Conservation (phyloP, 139 green algal species). For the Chlorokybus atmophyticus region DNA sequence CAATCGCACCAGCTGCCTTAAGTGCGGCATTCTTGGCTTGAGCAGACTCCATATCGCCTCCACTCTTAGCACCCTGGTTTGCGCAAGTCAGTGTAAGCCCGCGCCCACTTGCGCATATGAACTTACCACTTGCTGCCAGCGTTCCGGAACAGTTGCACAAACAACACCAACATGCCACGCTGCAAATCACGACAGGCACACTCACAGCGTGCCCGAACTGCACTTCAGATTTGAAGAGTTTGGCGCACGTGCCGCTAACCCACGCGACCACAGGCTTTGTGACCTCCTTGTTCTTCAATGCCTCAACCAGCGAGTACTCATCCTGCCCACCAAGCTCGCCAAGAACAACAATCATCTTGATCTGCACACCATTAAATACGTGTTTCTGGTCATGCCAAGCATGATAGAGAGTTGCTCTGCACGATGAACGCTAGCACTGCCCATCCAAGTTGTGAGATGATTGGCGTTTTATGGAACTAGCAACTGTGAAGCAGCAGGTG, state of each 20-base stretch:
- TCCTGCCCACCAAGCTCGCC: constrained; percentile 79
- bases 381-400: too few relatives aligned
- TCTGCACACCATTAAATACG: too few relatives aligned
- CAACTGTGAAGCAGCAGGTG: too few relatives aligned
- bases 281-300: constrained; percentile 51
- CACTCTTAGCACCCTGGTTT: constrained; percentile 35
- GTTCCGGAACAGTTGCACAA: too few relatives aligned
- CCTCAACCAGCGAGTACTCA: constrained; percentile 80
- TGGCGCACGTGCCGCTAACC: constrained; percentile 83
- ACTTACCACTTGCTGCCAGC: too few relatives aligned
- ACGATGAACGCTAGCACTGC: too few relatives aligned
- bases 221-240: constrained; percentile 86
- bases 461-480: not conserved
- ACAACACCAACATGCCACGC: too few relatives aligned
- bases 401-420: too few relatives aligned
- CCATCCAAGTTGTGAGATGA: too few relatives aligned
- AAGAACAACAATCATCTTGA: constrained; percentile 93
- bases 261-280: constrained; percentile 86
- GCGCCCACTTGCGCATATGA: too few relatives aligned
- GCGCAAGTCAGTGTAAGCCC: too few relatives aligned
- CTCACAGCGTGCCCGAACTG: constrained; percentile 85
- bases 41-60: constrained; percentile 29
- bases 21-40: constrained; percentile 85
- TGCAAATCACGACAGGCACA: too few relatives aligned
- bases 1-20: constrained; percentile 59